phyloP scores from a whole-genome alignment of 2,329 filamentous ascomycete genomes.

The Dactylella cylindrospora region DNA sequence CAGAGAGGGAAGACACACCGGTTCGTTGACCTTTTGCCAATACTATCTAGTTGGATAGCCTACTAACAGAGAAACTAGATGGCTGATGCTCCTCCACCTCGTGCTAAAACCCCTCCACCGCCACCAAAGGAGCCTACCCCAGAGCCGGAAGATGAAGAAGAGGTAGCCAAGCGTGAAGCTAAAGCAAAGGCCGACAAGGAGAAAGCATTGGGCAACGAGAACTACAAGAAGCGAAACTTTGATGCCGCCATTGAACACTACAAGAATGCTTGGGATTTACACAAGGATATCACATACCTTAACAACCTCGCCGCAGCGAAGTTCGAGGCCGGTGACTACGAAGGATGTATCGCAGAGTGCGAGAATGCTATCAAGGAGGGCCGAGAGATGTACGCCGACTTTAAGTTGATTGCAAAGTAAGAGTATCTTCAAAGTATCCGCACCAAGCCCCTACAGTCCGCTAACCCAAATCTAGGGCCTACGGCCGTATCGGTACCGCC shows the following conservation, averaged over 20 bases:
- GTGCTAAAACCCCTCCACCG: constrained; percentile 62
- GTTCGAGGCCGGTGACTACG: constrained; percentile 94
- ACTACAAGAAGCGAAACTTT: constrained; percentile 98
- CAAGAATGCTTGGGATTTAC: constrained; percentile 85
- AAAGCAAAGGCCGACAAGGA: constrained; percentile 92
- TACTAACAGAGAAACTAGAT: constrained; percentile 50
- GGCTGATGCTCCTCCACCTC: constrained; percentile 54
- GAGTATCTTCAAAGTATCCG: too few species aligned
- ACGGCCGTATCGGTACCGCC: constrained; percentile 87
- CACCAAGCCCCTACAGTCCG: background rate
- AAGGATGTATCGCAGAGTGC: constrained; percentile 82
- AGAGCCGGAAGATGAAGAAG: constrained; percentile 77
- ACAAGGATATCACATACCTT: constrained; percentile 96
- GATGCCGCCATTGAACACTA: constrained; percentile 94
- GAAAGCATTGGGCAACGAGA: constrained; percentile 88
- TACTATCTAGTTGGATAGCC: too few species aligned
- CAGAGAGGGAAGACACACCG: constrained; percentile 37
- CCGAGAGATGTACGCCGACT: constrained; percentile 85
- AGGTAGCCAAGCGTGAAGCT: constrained; percentile 78
- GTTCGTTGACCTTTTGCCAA: too few species aligned
- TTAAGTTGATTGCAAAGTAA: constrained; percentile 94
- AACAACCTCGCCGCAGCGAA: constrained; percentile 94
- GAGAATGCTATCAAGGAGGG: constrained; percentile 87
- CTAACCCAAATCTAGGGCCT: constrained; percentile 58
- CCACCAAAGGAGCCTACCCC: constrained; percentile 67